Evolutionary conservation across 495 filamentous ascomycete species (phyloP).

Genomic region (Neurospora discreta): DNA sequence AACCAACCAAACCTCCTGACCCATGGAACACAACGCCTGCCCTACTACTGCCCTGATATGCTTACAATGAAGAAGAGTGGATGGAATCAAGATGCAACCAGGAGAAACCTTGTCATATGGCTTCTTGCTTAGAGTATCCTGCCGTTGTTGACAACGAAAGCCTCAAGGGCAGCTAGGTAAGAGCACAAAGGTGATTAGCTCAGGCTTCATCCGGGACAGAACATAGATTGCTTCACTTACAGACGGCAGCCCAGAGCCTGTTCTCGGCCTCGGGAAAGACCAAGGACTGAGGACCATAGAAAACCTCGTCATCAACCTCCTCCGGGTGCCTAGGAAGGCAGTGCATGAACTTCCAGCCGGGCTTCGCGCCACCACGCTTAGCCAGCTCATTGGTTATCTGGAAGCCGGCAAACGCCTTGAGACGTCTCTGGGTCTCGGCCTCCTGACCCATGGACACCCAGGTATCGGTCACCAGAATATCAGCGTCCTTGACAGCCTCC

Average conservation of each 20-base stretch:
- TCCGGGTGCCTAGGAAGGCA: constrained; percentile 89
- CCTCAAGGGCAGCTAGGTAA: constrained; percentile 59
- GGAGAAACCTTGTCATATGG: constrained; percentile 1
- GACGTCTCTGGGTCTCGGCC: constrained; percentile 58
- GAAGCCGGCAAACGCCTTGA: constrained; percentile 79
- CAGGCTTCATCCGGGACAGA: background rate
- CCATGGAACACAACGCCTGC: background rate
- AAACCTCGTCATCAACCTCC: constrained; percentile 90
- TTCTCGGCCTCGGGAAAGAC: constrained; percentile 95
- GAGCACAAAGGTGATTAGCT: background rate
- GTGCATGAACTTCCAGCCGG: constrained; percentile 96
- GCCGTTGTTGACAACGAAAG: constrained; percentile 84
- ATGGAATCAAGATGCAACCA: background rate
- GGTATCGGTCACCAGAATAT: constrained; percentile 89
- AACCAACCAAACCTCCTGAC: background rate
- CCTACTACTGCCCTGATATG: background rate
- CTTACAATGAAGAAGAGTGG: background rate
- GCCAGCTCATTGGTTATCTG: constrained; percentile 80
- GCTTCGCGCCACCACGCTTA: constrained; percentile 73
- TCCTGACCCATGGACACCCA: constrained; percentile 99
- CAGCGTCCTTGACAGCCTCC: constrained; percentile 78
- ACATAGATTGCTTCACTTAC: constrained; percentile 26
- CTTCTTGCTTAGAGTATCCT: constrained; percentile 30
- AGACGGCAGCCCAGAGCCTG: constrained; percentile 76
- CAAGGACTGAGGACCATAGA: constrained; percentile 69